A percentile compares a stretch with the other conserved stretches of the same genome.
phyloP scores from a whole-genome alignment of 768 basidiomycete species.

The Xerocomus brunneocitrinus region DNA sequence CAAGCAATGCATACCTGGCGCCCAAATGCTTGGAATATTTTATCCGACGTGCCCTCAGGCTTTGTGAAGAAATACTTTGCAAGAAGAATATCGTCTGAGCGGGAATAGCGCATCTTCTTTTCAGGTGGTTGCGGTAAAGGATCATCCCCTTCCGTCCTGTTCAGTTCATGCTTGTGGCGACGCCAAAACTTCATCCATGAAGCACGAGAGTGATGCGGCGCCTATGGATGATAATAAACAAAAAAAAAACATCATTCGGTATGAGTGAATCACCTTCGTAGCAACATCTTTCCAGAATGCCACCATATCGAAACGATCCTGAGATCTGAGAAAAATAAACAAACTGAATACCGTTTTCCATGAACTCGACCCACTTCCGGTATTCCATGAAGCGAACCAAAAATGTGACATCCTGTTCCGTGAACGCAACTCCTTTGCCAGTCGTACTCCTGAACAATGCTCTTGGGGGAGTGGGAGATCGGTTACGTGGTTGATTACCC shows the following conservation, averaged over 20 bases:
- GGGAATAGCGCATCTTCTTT: constrained; percentile 86
- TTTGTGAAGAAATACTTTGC: constrained; percentile 70
- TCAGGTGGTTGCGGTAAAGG: constrained; percentile 73
- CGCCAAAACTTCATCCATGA: constrained; percentile 96
- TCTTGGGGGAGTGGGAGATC: constrained; percentile 78
- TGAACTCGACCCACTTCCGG: constrained; percentile 50
- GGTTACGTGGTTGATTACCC: constrained; percentile 40
- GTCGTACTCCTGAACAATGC: constrained; percentile 81
- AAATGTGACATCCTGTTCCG: constrained; percentile 76
- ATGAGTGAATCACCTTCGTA: constrained; percentile 42
- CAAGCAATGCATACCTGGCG: constrained; percentile 45
- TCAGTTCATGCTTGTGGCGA: constrained; percentile 79
- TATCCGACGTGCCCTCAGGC: constrained; percentile 78
- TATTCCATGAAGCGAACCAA: constrained; percentile 74
- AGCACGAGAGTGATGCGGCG: constrained; percentile 85
- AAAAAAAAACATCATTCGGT: not conserved
- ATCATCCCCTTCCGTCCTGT: constrained; percentile 60
- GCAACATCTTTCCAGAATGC: constrained; percentile 79
- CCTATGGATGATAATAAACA: constrained; percentile 38
- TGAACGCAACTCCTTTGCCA: constrained; percentile 87
- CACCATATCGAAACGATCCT: constrained; percentile 67
- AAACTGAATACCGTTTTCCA: not conserved
- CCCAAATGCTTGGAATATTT: constrained; percentile 79
- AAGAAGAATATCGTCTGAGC: constrained; percentile 71
- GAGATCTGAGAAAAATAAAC: constrained; percentile 36